Base-by-base conservation (phyloP, 345 rosid species). In the Aquilaria sinensis region DNA sequence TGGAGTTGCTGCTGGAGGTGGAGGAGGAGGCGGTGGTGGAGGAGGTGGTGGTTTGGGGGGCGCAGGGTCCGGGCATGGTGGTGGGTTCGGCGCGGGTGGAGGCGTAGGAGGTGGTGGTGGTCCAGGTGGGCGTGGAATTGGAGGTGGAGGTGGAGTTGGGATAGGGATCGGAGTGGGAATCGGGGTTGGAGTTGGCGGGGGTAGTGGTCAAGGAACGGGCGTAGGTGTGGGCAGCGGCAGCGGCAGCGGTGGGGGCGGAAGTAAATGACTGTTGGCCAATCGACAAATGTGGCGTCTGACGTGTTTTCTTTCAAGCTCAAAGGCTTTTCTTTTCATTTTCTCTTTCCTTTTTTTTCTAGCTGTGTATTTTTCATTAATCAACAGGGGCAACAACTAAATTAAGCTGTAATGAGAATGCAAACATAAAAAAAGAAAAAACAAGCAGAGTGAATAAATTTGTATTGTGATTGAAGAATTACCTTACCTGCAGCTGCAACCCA, bases 21-120 rank as follows among this genome's bases (percentile, higher is more conserved):
- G 83, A 8, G 70, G 61, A 9, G 83, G 78, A 6, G 77, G 70
- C 5, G 83, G 77, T 13, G 65, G 69, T 37, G 63, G 66, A 0
- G 80, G 74, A 30, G 81, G 75, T 32, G 75, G 78, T 4, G 78
- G 67, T 9, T 77, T 75, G 0, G 80, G 72, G 4, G 78, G 67
- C 1, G 76, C 78, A 0, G 85, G 77, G 0, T 46, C 51, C 0
- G 78, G 67, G 2, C 83, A 74, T 0, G 85, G 84, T 5, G 72
- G 75, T 10, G 82, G 84, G 0, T 79, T 75, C 0, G 83, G 84
- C 0, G 78, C 72, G 2, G 78, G 75, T 3, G 81, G 77, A 5
- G 88, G 90, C 29, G 69, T 71, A 3, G 86, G 86, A 0, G 82
- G 82, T 16, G 89, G 89, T 9, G 72, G 79, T 9, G 89, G 89